phyloP scores from a whole-genome alignment of 257 asterid species.

The Eustoma russellianum region DNA sequence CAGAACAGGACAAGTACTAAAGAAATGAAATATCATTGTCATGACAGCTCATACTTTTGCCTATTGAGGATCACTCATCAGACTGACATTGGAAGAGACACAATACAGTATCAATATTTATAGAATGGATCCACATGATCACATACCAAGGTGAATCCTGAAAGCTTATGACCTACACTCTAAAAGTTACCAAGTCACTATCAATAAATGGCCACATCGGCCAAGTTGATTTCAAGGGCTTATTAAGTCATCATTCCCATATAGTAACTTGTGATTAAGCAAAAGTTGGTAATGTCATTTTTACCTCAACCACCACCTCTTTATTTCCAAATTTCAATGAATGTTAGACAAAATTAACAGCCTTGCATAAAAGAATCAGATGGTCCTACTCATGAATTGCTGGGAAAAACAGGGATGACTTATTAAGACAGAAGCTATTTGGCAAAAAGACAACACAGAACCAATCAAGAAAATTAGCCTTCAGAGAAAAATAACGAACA shows the following conservation, averaged over 20 bases:
- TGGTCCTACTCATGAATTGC: too few species aligned
- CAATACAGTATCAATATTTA: neutral
- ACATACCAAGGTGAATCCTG: too few species aligned
- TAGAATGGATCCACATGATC: too few species aligned
- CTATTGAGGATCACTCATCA: neutral
- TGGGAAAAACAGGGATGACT: neutral
- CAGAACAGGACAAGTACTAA: slow-evolving; percentile 16
- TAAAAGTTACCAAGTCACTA: neutral
- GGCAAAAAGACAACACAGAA: neutral
- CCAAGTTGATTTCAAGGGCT: neutral
- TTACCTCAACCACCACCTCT: too few species aligned
- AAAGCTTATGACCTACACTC: neutral
- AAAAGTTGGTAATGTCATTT: neutral
- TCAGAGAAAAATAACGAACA: too few species aligned
- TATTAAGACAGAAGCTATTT: neutral
- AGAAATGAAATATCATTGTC: slow-evolving; percentile 20
- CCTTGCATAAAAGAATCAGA: too few species aligned
- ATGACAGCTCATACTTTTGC: slow-evolving; percentile 35
- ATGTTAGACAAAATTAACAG: too few species aligned
- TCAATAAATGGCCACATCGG: neutral
- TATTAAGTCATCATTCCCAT: neutral
- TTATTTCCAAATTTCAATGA: neutral
- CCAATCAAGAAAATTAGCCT: neutral
- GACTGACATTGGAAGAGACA: neutral
- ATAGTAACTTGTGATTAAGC: neutral